These are phyloP conservation scores for Camellia japonica DNA, from an alignment of 148 eudicot genomes.

Conservation along the genomic window DNA sequence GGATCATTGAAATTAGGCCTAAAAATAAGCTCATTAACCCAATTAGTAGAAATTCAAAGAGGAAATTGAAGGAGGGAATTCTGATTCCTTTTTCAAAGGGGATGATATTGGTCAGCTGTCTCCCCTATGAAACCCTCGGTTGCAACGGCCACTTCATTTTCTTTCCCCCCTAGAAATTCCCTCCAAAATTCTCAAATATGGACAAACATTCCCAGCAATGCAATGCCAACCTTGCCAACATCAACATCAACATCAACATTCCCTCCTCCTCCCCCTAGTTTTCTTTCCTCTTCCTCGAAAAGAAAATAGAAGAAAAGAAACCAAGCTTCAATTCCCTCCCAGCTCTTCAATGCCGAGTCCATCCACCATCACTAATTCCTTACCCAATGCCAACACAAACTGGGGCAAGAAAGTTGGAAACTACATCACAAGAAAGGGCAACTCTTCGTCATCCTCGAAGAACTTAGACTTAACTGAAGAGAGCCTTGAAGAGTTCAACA, in stretches of 20 bases:
- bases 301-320: background rate
- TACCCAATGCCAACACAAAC: background rate
- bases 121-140: background rate
- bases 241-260: background rate
- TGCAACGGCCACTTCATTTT: constrained; percentile 1
- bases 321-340: background rate
- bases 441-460: background rate
- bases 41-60: too few species aligned
- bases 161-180: background rate
- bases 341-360: constrained; percentile 25
- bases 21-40: too few species aligned
- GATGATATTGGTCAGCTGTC: background rate
- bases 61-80: too few species aligned
- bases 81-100: background rate
- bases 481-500: constrained; percentile 24
- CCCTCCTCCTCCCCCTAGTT: background rate
- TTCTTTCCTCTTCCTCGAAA: background rate
- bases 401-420: too few species aligned
- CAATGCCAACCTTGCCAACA: too few species aligned
- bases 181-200: background rate
- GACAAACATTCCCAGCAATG: background rate
- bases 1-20: too few species aligned
- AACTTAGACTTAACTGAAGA: constrained; percentile 20
- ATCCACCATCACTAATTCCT: constrained; percentile 3
- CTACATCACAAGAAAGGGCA: background rate